phyloP scores from a whole-genome alignment of 345 rosid genomes.

The Raphanus raphanistrum region DNA sequence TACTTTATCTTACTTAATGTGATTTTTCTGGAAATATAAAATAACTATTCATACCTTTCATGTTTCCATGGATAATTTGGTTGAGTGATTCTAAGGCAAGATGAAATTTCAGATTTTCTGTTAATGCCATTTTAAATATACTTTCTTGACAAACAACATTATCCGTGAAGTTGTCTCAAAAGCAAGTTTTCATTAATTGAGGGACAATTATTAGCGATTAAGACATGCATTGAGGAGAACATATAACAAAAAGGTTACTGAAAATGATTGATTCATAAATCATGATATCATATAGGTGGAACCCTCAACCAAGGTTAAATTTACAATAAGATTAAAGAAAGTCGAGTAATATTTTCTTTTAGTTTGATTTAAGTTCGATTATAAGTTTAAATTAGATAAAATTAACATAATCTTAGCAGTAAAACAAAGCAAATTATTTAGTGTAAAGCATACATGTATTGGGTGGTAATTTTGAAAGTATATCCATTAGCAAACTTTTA shows the following conservation, averaged over 20 bases:
- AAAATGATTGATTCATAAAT: slow-evolving; percentile 1
- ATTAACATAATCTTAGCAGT: neutral
- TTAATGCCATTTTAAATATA: neutral
- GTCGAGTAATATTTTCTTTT: neutral
- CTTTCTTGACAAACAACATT: slow-evolving; percentile 12
- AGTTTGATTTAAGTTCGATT: neutral
- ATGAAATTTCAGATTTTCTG: slow-evolving; percentile 1
- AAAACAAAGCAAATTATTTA: neutral
- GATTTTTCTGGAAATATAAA: neutral
- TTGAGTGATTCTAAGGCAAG: neutral
- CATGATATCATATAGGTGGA: slow-evolving; percentile 2
- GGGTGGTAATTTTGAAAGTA: neutral
- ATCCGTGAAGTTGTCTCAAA: slow-evolving; percentile 34
- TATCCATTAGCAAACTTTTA: neutral
- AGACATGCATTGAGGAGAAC: slow-evolving; percentile 37
- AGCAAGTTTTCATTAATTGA: slow-evolving; percentile 17
- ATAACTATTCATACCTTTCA: neutral
- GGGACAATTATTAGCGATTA: slow-evolving; percentile 25
- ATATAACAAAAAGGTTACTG: slow-evolving; percentile 17
- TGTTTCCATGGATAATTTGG: neutral
- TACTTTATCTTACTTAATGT: neutral
- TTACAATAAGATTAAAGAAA: neutral
- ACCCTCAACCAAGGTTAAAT: neutral
- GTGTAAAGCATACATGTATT: neutral
- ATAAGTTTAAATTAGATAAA: neutral